Evolutionary conservation across 179 eudicot genomes (phyloP).

Genomic region (Spinacia oleracea): DNA sequence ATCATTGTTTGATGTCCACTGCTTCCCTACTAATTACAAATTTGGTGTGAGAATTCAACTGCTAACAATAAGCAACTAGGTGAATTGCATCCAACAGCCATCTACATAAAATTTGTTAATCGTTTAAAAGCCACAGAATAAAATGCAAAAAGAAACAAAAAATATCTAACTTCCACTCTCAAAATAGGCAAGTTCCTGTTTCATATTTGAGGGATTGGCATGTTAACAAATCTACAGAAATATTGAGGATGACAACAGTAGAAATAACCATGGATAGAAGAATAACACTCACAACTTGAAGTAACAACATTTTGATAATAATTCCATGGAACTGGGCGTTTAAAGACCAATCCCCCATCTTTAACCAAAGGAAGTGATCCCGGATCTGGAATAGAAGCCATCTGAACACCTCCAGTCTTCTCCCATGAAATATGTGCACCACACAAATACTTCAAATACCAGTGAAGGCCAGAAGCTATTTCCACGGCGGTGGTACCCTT

Average conservation of each 20-base stretch:
- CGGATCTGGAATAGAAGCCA: conserved; percentile 62
- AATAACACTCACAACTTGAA: conserved; percentile 75
- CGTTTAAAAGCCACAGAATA: neutral
- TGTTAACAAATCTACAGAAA: neutral
- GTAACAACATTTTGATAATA: conserved; percentile 99
- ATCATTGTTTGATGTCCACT: neutral
- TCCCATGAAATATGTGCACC: conserved; percentile 97
- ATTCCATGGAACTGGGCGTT: conserved; percentile 92
- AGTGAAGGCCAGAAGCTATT: conserved; percentile 83
- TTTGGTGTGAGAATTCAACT: neutral
- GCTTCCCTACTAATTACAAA: neutral
- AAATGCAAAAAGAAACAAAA: neutral
- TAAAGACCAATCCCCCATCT: conserved; percentile 55
- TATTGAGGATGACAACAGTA: neutral
- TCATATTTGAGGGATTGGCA: conserved; percentile 1
- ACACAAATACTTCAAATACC: conserved; percentile 88
- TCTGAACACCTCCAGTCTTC: conserved; percentile 89
- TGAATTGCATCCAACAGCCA: neutral
- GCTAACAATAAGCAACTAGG: neutral
- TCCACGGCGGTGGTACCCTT: conserved; percentile 91
- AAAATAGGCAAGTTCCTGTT: neutral
- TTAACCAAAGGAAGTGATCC: conserved; percentile 70
- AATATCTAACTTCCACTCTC: neutral
- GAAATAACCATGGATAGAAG: neutral
- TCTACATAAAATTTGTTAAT: neutral